Conservation (phyloP, 140 eudicot species). For the Ambrosia hybrid region DNA sequence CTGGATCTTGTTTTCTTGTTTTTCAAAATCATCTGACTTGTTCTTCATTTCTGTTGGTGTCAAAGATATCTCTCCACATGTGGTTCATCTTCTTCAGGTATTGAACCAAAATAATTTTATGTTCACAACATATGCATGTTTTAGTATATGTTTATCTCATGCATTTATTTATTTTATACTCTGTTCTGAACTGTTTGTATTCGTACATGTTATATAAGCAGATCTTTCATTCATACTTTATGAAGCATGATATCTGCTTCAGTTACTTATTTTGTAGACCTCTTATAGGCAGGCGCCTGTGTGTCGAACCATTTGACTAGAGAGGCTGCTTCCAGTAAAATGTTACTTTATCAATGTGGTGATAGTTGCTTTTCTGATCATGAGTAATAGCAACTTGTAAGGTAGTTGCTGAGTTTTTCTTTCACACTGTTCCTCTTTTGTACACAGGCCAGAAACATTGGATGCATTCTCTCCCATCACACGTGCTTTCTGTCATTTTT, state of each 20-base stretch:
- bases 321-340: background rate
- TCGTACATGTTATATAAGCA: too few relatives aligned
- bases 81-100: conserved; percentile 15
- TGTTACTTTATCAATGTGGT: background rate
- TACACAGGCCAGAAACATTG: background rate
- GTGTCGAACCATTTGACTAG: background rate
- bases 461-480: conserved; percentile 7
- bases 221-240: too few relatives aligned
- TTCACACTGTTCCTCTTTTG: conserved; percentile 10
- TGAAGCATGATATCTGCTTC: background rate
- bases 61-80: background rate
- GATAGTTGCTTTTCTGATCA: conserved; percentile 3
- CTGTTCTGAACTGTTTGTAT: too few relatives aligned
- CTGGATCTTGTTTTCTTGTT: conserved; percentile 10
- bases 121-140: too few relatives aligned
- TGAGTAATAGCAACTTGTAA: background rate
- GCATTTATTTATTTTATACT: too few relatives aligned
- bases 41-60: background rate
- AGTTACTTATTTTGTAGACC: background rate
- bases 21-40: conserved; percentile 9
- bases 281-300: background rate
- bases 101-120: background rate
- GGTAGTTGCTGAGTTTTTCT: background rate
- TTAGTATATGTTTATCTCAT: too few relatives aligned
- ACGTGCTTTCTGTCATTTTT: conserved; percentile 11